These are phyloP conservation scores for Xylaria curta DNA, from an alignment of 495 filamentous ascomycete species.

Conservation along the genomic window DNA sequence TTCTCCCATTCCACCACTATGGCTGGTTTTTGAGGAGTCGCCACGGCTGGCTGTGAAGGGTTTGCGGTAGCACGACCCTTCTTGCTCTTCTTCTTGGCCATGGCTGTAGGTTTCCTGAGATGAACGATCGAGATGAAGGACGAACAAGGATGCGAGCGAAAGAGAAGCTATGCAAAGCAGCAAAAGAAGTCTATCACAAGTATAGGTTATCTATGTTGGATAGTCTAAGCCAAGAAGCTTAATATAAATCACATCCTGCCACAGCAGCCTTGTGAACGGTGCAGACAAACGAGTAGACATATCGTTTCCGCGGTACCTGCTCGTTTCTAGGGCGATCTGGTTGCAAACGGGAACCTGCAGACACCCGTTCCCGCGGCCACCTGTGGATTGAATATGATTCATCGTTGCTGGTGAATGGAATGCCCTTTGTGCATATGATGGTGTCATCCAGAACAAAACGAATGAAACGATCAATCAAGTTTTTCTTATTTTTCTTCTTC, in stretches of 20 bases:
- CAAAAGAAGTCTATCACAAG: neutral
- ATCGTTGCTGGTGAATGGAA: neutral
- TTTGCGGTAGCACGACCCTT: neutral
- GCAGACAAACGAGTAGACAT: neutral
- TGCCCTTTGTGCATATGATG: neutral
- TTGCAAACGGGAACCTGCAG: constrained; percentile 14
- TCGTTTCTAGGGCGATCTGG: neutral
- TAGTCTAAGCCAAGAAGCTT: neutral
- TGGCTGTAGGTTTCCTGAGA: neutral
- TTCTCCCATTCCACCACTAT: constrained; percentile 31
- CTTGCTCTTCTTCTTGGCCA: constrained; percentile 23
- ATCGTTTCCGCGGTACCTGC: constrained; percentile 1
- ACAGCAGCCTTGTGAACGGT: neutral
- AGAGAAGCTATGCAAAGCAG: neutral
- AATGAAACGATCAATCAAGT: neutral
- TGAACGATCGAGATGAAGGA: neutral
- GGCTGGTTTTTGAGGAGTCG: neutral
- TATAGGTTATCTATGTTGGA: neutral
- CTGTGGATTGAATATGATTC: neutral
- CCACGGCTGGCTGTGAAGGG: constrained; percentile 1
- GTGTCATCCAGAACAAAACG: neutral
- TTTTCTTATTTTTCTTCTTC: neutral
- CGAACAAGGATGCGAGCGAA: neutral
- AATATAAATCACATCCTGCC: constrained; percentile 3
- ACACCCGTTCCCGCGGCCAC: neutral